Conservation (phyloP, 176 grass and related monocot species). For the Bothriochloa decipiens region DNA sequence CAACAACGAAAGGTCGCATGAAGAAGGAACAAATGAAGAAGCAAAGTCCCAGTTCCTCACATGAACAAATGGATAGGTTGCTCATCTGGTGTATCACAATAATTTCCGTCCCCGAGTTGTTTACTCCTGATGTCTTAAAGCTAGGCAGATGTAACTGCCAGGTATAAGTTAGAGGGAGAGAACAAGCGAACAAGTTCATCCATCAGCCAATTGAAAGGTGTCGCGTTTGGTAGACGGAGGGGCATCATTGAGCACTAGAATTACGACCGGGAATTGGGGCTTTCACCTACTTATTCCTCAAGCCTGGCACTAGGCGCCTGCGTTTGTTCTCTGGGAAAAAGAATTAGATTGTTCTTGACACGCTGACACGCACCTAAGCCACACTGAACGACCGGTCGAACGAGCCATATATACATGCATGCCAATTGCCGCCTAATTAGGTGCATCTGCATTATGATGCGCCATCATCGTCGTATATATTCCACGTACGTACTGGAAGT, state of each 20-base stretch:
- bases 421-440: no score
- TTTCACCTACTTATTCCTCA: conserved; percentile 56
- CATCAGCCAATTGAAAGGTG: conserved; percentile 15
- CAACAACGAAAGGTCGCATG: no score
- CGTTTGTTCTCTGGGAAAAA: background rate
- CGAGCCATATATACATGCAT: background rate
- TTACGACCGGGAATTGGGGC: conserved; percentile 58
- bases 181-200: conserved; percentile 48
- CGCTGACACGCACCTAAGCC: conserved; percentile 18
- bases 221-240: conserved; percentile 31
- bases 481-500: conserved; percentile 21
- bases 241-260: conserved; percentile 49
- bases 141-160: conserved; percentile 28
- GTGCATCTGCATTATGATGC: background rate
- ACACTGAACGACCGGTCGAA: background rate
- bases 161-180: conserved; percentile 30
- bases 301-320: conserved; percentile 25
- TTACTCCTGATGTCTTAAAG: background rate
- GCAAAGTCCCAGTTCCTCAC: no score
- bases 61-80: no score
- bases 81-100: conserved; percentile 8
- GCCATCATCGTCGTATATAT: conserved; percentile 4
- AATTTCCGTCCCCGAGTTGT: conserved; percentile 22
- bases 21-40: no score
- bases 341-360: background rate